These are phyloP conservation scores for Eucalyptus curtisii DNA, from an alignment of 345 rosid genomes.

Conservation along the genomic window DNA sequence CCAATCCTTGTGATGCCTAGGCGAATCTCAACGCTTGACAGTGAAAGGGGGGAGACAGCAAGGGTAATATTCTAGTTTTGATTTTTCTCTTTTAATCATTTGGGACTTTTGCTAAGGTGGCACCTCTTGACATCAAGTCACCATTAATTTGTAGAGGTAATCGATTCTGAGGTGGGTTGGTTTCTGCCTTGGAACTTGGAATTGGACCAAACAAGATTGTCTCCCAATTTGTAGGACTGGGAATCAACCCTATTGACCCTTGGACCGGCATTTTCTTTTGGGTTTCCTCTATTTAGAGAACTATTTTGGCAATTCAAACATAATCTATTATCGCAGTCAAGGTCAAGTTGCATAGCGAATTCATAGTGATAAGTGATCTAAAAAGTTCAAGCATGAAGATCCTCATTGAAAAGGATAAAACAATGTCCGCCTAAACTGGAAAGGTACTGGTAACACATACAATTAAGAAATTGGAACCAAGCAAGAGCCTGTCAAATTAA, in stretches of 20 bases:
- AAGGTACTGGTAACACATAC: neutral
- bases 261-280: no score
- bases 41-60: neutral
- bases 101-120: neutral
- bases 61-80: neutral
- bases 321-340: slow-evolving; percentile 61
- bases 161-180: no score
- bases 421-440: neutral
- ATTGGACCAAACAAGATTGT: fast-evolving
- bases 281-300: neutral
- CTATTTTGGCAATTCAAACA: slow-evolving; percentile 9
- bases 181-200: no score
- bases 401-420: neutral
- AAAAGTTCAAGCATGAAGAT: neutral
- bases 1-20: neutral
- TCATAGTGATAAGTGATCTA: slow-evolving; percentile 2
- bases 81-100: neutral
- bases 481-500: neutral
- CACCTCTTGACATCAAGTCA: no score
- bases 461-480: neutral
- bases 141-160: neutral
- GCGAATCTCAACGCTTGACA: no score
- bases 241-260: neutral
- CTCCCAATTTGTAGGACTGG: neutral
- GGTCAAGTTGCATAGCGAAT: slow-evolving; percentile 89